Percentiles rank a stretch among this genome's conserved stretches.
These are phyloP conservation scores for Ophiostoma sp. DNA, from an alignment of 2,329 filamentous ascomycete genomes.

Conservation along the genomic window DNA sequence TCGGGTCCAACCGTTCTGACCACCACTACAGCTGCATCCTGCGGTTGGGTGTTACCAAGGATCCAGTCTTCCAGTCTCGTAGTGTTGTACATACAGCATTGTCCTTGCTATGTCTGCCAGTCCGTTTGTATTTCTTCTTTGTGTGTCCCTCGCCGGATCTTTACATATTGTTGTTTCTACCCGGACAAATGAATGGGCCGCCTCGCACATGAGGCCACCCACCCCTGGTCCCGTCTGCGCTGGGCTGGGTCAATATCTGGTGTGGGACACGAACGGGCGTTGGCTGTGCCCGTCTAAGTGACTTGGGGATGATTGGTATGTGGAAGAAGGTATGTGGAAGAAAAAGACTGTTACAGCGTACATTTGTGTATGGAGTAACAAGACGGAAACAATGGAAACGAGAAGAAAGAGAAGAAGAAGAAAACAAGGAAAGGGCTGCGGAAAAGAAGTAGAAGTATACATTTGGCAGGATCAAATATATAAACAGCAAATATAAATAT, in stretches of 20 bases:
- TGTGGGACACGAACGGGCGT: background rate
- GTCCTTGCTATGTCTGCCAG: no score
- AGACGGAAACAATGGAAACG: background rate
- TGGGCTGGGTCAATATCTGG: background rate
- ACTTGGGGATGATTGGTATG: background rate
- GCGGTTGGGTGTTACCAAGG: background rate
- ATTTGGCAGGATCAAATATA: background rate
- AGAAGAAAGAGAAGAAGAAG: background rate
- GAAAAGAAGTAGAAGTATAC: background rate
- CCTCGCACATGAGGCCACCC: background rate
- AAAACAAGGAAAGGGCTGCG: background rate
- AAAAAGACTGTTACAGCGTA: no score
- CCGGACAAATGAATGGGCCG: background rate
- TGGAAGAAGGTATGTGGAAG: no score
- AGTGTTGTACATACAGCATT: no score
- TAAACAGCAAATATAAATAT: background rate
- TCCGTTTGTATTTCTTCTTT: background rate
- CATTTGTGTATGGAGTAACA: background rate
- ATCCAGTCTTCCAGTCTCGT: no score
- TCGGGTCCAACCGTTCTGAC: slow-evolving; percentile 15
- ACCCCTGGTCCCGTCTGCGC: background rate
- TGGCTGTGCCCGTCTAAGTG: background rate
- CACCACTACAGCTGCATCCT: background rate
- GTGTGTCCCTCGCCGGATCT: background rate
- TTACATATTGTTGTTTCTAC: background rate